Base-by-base conservation (phyloP, 1,284 basidiomycete species). In the Mycosarcoma mackinlayi region DNA sequence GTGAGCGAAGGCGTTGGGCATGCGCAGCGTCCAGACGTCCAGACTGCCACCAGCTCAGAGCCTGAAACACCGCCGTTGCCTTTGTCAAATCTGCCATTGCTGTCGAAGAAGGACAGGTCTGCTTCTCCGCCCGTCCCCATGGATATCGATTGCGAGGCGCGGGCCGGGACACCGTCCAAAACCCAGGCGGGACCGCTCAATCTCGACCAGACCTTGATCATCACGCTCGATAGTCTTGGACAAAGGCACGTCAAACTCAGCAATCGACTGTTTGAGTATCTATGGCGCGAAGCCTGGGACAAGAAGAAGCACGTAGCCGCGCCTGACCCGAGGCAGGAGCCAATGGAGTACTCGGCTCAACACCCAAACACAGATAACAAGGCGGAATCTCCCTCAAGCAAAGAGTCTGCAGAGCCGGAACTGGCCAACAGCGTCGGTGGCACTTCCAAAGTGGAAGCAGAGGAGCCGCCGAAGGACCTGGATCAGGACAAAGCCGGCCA, bases 201-300 rank as follows among this genome's bases (percentile, higher is more conserved):
- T 23, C 44, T 58, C 13, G 49, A 70, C 6, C 50, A 61, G 24
- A 56, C 66, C 1, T 68, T 75, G 41, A 57, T 79, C 30, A 63
- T 79, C 31, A 70, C 71, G 14, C 70, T 98, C 50, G 95, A 98
- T 81, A 97, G 94, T 1, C 86, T 98, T 25, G 89, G 90, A 0
- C 84, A 85, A 11, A 83, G 84, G 14, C 95, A 97, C 83, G 84
- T 84, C 0, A 86, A 87, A 19, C 92, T 89, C 1, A 81, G 85
- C 39, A 89, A 85, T 38, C 86, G 85, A 16, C 86, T 98, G 14
- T 84, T 84, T 24, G 77, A 84, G 23, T 98, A 95, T 82, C 87
- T 98, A 8, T 84, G 84, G 35, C 84, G 86, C 67, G 95, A 98
- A 81, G 94, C 94, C 0, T 84, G 85, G 59, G 89, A 93, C 81